Percentiles rank a stretch among this genome's conserved stretches.
phyloP scores from a whole-genome alignment of 306 rosid species.

The Quercus rubra region DNA sequence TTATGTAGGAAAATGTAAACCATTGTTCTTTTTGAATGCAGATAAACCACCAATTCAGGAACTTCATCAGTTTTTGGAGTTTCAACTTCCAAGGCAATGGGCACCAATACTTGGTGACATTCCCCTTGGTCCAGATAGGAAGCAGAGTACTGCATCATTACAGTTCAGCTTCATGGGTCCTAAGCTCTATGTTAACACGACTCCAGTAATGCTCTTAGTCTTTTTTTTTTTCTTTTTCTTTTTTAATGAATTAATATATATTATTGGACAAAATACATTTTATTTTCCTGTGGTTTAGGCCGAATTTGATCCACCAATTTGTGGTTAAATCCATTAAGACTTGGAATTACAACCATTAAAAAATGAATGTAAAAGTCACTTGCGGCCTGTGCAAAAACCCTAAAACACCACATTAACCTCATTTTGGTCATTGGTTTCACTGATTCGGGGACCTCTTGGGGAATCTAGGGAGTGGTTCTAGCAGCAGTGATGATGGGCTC shows the following conservation, averaged over 20 bases:
- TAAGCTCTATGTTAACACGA: slow-evolving; percentile 75
- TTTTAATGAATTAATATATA: not conserved
- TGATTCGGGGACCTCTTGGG: too few relatives aligned
- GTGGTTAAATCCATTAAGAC: too few relatives aligned
- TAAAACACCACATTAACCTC: too few relatives aligned
- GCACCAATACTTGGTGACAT: slow-evolving; percentile 89
- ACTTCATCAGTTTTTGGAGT: slow-evolving; percentile 74
- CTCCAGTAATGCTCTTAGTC: slow-evolving; percentile 45
- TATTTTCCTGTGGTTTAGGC: too few relatives aligned
- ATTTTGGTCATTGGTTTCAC: too few relatives aligned
- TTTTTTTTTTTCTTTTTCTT: not conserved
- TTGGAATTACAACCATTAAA: too few relatives aligned
- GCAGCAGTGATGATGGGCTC: too few relatives aligned
- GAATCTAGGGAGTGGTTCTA: too few relatives aligned
- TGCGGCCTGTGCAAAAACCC: too few relatives aligned
- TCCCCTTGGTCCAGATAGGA: slow-evolving; percentile 75
- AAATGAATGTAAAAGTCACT: too few relatives aligned
- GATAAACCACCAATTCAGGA: slow-evolving; percentile 70
- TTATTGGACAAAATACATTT: too few relatives aligned
- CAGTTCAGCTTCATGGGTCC: slow-evolving; percentile 93
- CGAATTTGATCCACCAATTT: too few relatives aligned
- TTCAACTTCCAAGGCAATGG: slow-evolving; percentile 86
- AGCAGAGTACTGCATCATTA: slow-evolving; percentile 56
- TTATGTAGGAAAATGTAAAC: not conserved
- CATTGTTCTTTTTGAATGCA: slow-evolving; percentile 24